phyloP scores from a whole-genome alignment of 805 yeast genomes.

The Komagataella pastoris region DNA sequence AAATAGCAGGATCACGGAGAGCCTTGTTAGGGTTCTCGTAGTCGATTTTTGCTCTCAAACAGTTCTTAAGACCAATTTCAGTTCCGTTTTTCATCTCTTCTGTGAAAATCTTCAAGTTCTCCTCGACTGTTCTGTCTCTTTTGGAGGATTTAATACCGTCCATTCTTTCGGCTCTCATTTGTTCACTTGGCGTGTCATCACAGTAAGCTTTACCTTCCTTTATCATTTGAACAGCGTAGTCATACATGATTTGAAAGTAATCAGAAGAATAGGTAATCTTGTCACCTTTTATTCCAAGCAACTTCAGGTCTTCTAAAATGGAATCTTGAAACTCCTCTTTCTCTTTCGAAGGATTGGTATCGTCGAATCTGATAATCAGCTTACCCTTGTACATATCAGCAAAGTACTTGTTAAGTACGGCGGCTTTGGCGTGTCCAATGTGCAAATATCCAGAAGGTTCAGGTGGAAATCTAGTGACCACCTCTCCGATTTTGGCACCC shows the following conservation, averaged over 20 bases:
- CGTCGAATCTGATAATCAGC: constrained; percentile 93
- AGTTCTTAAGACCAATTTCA: constrained; percentile 81
- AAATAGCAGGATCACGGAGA: constrained; percentile 93
- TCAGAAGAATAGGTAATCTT: constrained; percentile 80
- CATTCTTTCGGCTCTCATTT: constrained; percentile 98
- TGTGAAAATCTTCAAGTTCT: constrained; percentile 73
- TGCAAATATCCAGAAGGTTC: constrained; percentile 99
- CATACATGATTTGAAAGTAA: constrained; percentile 87
- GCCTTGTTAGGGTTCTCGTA: constrained; percentile 87
- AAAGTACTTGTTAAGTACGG: constrained; percentile 89
- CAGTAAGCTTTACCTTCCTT: constrained; percentile 95
- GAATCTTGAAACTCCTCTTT: constrained; percentile 90
- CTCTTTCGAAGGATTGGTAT: constrained; percentile 96
- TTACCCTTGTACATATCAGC: constrained; percentile 95
- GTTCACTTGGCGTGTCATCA: constrained; percentile 89
- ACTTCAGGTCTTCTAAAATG: constrained; percentile 80
- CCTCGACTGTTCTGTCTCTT: constrained; percentile 89
- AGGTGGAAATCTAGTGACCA: constrained; percentile 98
- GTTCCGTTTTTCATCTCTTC: constrained; percentile 92
- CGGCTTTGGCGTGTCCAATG: constrained; percentile 99
- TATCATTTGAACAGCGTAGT: constrained; percentile 72
- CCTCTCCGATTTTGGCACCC: constrained; percentile 87
- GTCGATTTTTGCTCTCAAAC: constrained; percentile 95
- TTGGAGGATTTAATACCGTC: constrained; percentile 89
- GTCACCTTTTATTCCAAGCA: constrained; percentile 92